Evolutionary conservation across 2,329 filamentous ascomycete species (phyloP), one percentile per base, ranked within the genome.

Genomic region (Curvularia lunata): DNA sequence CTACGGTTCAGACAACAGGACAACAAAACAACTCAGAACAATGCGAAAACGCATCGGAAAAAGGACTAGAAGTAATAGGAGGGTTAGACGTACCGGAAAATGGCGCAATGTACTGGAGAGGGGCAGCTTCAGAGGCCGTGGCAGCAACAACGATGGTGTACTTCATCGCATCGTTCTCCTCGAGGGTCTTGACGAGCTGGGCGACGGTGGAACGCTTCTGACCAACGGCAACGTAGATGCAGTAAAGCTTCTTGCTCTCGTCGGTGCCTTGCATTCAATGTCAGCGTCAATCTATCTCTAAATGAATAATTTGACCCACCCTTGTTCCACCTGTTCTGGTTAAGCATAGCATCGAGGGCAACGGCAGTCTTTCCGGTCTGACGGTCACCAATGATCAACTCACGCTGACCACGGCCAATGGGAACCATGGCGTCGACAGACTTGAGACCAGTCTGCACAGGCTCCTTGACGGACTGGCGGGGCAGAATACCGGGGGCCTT

Each of bases 341-440:
- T 99, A 65, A 99, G 89, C 74, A 99, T 98, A 81, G 94, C 88
- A 81, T 99, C 95, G 64, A 99, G 91, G 77, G 90, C 94, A 79
- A 99, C 94, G 76, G 95, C 95, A 79, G 95, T 99, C 91, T 99
- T 99, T 83, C 95, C 95, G 75, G 95, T 99, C 85, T 99, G 95
- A 92, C 95, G 95, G 81, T 99, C 95, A 86, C 95, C 95, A 83
- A 99, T 99, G 82, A 99, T 98, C 88, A 99, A 85, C 86, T 99
- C 95, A 94, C 95, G 95, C 88, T 99, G 95, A 79, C 95, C 95
- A 94, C 95, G 95, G 81, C 95, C 95, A 76, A 99, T 97, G 76
- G 95, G 95, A 75, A 99, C 95, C 95, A 99, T 98, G 84, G 95
- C 93, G 80, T 99, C 95, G 85, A 99, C 87, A 75, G 92, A 97